phyloP scores from a whole-genome alignment of 805 yeast genomes.

The Metschnikowia peoriensis region DNA sequence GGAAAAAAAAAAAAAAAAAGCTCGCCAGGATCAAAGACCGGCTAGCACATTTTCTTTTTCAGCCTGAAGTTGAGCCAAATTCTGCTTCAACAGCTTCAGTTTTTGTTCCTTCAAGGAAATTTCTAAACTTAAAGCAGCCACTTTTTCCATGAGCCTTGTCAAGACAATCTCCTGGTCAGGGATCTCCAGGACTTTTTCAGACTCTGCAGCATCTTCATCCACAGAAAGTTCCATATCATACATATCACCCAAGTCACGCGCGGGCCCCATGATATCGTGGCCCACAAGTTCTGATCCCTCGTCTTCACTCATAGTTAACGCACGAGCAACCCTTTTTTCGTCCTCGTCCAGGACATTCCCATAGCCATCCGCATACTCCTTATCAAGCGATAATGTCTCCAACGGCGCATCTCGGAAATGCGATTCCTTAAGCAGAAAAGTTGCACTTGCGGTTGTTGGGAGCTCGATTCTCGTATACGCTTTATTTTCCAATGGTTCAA shows the following conservation, averaged over 20 bases:
- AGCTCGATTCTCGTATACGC: constrained; percentile 12
- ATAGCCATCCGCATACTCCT: constrained; percentile 15
- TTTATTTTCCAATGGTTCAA: constrained; percentile 16
- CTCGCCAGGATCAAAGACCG: not conserved
- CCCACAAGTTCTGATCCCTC: not conserved
- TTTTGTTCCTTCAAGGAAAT: not conserved
- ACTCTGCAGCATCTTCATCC: not conserved
- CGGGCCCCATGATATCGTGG: not conserved
- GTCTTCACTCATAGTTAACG: not conserved
- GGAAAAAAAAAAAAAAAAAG: not conserved
- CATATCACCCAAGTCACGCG: constrained; percentile 10
- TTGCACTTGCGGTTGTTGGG: not conserved
- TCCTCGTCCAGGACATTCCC: constrained; percentile 16
- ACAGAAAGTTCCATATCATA: constrained; percentile 17
- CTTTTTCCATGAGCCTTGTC: not conserved
- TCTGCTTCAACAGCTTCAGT: not conserved
- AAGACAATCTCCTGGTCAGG: not conserved
- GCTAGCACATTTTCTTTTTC: not conserved
- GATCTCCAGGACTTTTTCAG: not conserved
- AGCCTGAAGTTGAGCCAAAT: not conserved
- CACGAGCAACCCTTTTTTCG: not conserved
- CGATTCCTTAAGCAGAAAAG: constrained; percentile 12
- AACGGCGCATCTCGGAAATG: constrained; percentile 13
- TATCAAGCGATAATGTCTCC: constrained; percentile 2
- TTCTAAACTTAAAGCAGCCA: not conserved